Evolutionary conservation across 305 asterid genomes (phyloP), one percentile per base, ranked within the genome.

Genomic region (Plantago lanceolata): DNA sequence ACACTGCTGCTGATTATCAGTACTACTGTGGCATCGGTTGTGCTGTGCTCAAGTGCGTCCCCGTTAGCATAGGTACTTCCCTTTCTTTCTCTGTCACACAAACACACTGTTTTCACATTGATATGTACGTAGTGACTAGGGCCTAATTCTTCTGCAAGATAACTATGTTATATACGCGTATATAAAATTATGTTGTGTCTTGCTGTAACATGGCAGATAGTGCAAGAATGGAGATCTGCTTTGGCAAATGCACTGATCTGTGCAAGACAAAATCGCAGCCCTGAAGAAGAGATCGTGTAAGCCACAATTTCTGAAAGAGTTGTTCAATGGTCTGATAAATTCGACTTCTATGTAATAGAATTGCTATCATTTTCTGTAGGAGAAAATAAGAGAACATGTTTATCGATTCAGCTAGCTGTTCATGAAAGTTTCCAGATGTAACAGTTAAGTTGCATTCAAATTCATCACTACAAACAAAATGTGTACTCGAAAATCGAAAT

Each of bases 1-100:
- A 24, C 16, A 9, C 69, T 13, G 18, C 66, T 55, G 29, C 50
- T 21, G 78, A 69, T 59, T 59, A 28, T 9, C 69, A 69, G 19
- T 13, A 69, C 33, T 69, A 74, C 47, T 58, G 63, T 21, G 48
- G 48, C 11, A 31, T 57, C 20, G 74, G 78, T 11, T 68, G 78
- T n/a, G 60, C 64, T 12, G 19, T 73, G 5, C 21, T 51, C 40
- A 15, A 35, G 6, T 68, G 78, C 53, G 16, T 54, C 48, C 58
- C 60, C 19, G 11, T 53, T 40, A 48, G 51, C 48, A 11, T 6
- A 5, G 71, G 78, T 72, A 67, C 16, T 51, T 52, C 11, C 8
- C 53, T 6, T 2, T 40, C 62, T 65, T 11, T 45, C 44, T 12
- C 33, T 62, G 43, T 14, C 6, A 6, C 59, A 20, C 28, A 44